Percentiles rank a stretch among this genome's conserved stretches.
phyloP scores from a whole-genome alignment of 2,329 filamentous ascomycete species.

The Penicillium sp. region DNA sequence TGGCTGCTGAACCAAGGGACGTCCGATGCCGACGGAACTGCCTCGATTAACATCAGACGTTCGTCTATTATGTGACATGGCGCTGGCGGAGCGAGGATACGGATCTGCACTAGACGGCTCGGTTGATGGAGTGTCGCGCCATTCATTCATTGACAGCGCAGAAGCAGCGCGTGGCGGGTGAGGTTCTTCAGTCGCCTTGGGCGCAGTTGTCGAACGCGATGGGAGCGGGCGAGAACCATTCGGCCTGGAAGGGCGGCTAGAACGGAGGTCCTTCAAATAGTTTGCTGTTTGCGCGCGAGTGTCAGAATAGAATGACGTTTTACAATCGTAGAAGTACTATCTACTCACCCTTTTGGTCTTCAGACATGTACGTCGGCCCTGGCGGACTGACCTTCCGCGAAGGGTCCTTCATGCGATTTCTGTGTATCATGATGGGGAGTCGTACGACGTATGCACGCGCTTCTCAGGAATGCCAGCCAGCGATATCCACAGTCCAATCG shows the following conservation, averaged over 20 bases:
- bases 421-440: slow-evolving; percentile 32
- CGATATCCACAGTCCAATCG: not conserved
- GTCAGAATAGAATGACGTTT: not conserved
- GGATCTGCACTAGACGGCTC: slow-evolving; percentile 20
- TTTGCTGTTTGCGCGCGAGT: slow-evolving; percentile 41
- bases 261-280: slow-evolving; percentile 59
- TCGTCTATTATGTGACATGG: slow-evolving; percentile 37
- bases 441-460: not conserved
- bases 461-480: slow-evolving; percentile 9
- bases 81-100: slow-evolving; percentile 36
- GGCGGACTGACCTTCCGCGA: slow-evolving; percentile 46
- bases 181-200: slow-evolving; percentile 24
- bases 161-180: slow-evolving; percentile 42
- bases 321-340: not conserved
- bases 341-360: slow-evolving; percentile 44
- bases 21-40: slow-evolving; percentile 23
- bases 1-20: slow-evolving; percentile 38
- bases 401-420: slow-evolving; percentile 31
- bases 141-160: slow-evolving; percentile 37
- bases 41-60: slow-evolving; percentile 26
- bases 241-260: slow-evolving; percentile 54
- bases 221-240: slow-evolving; percentile 59
- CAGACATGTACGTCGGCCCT: slow-evolving; percentile 44
- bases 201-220: slow-evolving; percentile 5
- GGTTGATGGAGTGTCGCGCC: slow-evolving; percentile 18